phyloP scores from a whole-genome alignment of 768 basidiomycete genomes.

The Lyophyllum decastes region DNA sequence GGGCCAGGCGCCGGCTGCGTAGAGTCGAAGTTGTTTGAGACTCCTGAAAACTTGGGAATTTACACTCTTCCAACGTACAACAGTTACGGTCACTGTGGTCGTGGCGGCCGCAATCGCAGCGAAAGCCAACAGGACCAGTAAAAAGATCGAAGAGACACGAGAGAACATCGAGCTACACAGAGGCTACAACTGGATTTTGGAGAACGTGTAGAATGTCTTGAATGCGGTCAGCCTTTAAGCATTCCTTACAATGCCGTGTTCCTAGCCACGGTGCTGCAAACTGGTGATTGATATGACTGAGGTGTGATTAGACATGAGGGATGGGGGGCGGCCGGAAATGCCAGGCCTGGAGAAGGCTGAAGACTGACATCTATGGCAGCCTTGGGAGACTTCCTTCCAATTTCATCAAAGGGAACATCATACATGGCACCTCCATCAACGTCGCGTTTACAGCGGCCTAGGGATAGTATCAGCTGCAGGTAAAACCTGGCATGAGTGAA shows the following conservation, averaged over 20 bases:
- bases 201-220: background rate
- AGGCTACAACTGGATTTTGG: background rate
- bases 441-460: no score
- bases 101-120: conserved; percentile 23
- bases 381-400: background rate
- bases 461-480: no score
- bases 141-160: conserved; percentile 12
- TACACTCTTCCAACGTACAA: conserved; percentile 11
- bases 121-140: conserved; percentile 17
- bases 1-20: conserved; percentile 7
- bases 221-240: background rate
- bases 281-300: background rate
- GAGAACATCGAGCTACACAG: conserved; percentile 14
- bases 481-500: no score
- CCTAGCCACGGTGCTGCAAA: background rate
- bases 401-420: background rate
- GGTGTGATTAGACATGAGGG: background rate
- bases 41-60: background rate
- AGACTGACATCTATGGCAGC: background rate
- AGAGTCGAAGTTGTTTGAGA: background rate
- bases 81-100: conserved; percentile 16
- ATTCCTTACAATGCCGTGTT: background rate
- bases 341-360: background rate
- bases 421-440: background rate
- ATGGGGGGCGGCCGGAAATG: background rate